phyloP scores from a whole-genome alignment of 2,329 filamentous ascomycete genomes.

The Dendryphion nanum region DNA sequence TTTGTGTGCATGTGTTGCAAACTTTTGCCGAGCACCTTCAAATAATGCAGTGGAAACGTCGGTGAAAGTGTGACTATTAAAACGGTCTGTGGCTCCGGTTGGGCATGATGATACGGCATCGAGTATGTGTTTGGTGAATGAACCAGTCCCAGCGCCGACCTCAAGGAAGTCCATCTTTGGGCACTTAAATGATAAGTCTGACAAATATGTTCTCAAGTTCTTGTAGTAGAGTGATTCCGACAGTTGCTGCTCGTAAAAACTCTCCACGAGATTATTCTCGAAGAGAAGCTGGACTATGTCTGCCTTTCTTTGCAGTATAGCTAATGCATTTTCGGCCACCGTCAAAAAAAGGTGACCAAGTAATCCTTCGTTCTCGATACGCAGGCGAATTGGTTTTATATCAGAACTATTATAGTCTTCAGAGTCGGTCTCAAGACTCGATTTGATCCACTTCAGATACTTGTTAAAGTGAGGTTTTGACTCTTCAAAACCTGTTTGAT shows the following conservation, averaged over 20 bases:
- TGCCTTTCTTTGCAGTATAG: background rate
- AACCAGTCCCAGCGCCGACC: background rate
- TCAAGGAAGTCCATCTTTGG: constrained; percentile 1
- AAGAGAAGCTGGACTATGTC: background rate
- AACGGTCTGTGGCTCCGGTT: too few species aligned
- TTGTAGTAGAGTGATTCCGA: background rate
- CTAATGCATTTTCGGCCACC: background rate
- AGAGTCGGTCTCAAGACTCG: background rate
- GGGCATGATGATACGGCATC: too few species aligned
- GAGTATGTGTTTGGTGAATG: background rate
- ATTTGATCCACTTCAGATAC: background rate
- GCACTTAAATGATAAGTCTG: background rate
- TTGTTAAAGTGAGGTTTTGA: background rate
- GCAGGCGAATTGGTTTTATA: background rate
- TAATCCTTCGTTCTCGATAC: background rate
- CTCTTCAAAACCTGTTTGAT: too few species aligned
- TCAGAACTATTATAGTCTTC: background rate
- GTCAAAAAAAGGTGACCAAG: background rate
- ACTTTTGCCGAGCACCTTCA: constrained; percentile 1
- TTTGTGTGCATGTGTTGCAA: background rate
- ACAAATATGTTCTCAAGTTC: background rate
- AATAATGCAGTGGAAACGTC: constrained; percentile 11
- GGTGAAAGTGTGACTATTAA: constrained; percentile 9
- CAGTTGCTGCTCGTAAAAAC: background rate
- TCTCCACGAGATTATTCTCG: background rate